Conservation (phyloP, 2,329 filamentous ascomycete genomes). For the Acarospora socialis region DNA sequence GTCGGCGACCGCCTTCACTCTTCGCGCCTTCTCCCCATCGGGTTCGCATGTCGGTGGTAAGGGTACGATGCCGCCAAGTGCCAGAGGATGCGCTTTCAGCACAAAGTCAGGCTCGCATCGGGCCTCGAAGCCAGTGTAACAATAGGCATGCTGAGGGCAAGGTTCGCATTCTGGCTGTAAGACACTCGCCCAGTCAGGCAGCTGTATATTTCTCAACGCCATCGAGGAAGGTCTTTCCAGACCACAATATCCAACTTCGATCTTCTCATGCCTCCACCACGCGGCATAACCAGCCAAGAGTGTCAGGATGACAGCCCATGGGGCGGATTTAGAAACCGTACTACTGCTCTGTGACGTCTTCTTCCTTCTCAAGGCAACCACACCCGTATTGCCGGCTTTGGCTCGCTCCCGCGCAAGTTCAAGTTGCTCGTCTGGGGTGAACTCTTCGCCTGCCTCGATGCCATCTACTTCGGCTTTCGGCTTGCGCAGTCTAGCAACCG, state of each 20-base stretch:
- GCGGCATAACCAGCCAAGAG: constrained; percentile 57
- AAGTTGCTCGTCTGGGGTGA: constrained; percentile 78
- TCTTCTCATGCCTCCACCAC: constrained; percentile 89
- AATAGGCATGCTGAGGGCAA: constrained; percentile 82
- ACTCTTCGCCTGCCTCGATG: constrained; percentile 71
- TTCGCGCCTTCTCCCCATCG: constrained; percentile 80
- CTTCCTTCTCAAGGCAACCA: constrained; percentile 26
- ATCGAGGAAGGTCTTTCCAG: constrained; percentile 55
- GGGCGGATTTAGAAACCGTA: constrained; percentile 45
- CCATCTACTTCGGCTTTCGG: constrained; percentile 27
- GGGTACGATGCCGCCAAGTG: constrained; percentile 65
- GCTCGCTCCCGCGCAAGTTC: constrained; percentile 60
- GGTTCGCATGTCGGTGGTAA: constrained; percentile 86
- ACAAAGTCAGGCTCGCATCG: constrained; percentile 81
- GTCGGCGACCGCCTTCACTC: constrained; percentile 76
- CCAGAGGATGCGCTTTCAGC: constrained; percentile 68
- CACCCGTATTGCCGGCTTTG: constrained; percentile 35
- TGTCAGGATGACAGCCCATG: constrained; percentile 57
- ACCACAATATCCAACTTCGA: constrained; percentile 91
- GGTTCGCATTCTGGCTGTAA: constrained; percentile 73
- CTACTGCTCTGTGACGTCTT: constrained; percentile 31
- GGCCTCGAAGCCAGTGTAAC: constrained; percentile 62
- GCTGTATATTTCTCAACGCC: constrained; percentile 43
- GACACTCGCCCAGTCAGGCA: constrained; percentile 59
- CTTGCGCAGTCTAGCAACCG: constrained; percentile 30